These are phyloP conservation scores for Trichosanthes truncata DNA, from an alignment of 306 rosid species.

Conservation along the genomic window DNA sequence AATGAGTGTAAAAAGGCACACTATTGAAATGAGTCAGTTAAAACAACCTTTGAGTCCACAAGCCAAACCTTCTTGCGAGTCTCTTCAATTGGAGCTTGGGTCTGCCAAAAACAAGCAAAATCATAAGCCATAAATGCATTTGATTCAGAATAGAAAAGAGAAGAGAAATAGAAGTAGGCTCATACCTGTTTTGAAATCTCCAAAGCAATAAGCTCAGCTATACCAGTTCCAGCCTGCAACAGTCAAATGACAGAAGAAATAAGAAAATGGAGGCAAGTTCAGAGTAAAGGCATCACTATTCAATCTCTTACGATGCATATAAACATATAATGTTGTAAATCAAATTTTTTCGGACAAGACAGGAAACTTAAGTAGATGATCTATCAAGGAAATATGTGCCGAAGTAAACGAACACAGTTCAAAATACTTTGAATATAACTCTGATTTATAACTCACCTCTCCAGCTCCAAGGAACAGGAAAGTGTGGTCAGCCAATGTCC, in stretches of 20 bases:
- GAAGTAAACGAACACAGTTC: neutral
- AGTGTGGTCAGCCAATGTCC: conserved; percentile 77
- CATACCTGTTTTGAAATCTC: conserved; percentile 89
- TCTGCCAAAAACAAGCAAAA: conserved; percentile 30
- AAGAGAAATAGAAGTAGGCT: conserved; percentile 17
- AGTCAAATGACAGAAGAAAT: conserved; percentile 24
- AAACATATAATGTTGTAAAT: conserved; percentile 2
- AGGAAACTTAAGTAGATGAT: neutral
- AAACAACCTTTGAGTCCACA: conserved; percentile 82
- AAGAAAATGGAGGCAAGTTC: conserved; percentile 18
- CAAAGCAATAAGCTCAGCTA: conserved; percentile 95
- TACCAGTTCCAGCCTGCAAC: conserved; percentile 97
- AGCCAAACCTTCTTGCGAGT: conserved; percentile 95
- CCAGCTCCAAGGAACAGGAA: conserved; percentile 97
- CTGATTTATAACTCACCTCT: conserved; percentile 45
- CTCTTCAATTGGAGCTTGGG: conserved; percentile 67
- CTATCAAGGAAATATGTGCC: neutral
- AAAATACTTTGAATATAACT: neutral
- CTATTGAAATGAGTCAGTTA: neutral
- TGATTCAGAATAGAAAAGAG: neutral
- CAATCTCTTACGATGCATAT: neutral
- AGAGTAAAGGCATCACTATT: neutral
- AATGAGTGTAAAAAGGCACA: neutral
- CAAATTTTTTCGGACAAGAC: neutral
- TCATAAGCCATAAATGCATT: conserved; percentile 1